Evolutionary conservation across 108 stramenopile species (phyloP), one percentile per base, ranked within the genome.

Genomic region (Nitzschia sp.): DNA sequence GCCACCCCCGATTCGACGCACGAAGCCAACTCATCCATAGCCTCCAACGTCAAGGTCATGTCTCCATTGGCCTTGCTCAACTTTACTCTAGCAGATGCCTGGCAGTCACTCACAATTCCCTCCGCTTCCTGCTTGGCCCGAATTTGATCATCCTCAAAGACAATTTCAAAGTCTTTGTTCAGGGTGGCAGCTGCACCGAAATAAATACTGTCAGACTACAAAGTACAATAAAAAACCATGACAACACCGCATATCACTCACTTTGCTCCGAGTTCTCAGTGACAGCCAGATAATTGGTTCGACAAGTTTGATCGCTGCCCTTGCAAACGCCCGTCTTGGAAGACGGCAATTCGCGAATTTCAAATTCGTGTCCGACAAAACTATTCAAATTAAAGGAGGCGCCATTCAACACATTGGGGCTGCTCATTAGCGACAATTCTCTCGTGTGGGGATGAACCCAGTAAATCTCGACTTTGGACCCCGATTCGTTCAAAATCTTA

Each of bases 331-430:
- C 88, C 4, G 77, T 77, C 30, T 76, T 78, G 36, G 61, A 62
- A 1, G 59, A 72, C 9, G 88, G 83, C 66, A 87, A 42, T 70
- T 95, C 89, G 35, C 85, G 68, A 1, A 91, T 70, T 72, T 89
- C 72, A 74, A 95, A 95, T 24, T 78, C 61, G 54, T 95, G 94
- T 26, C 84, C 84, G 23, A 87, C 79, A 70, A 71, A 95, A 2
- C 81, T 82, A 59, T 92, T 82, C 26, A 95, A 35, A 57, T 82
- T 33, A 78, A 64, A 60, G 63, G 24, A 71, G 24, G 56, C 71
- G 30, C 59, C 66, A 74, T 58, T 82, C 71, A 78, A 66, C 56
- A 70, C 80, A 74, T 64, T 61, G 55, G 86, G 81, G 18, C 62
- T 25, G 38, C 62, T 71, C 71, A 86, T 79, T 18, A 86, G 31